These are phyloP conservation scores for Neospermospora avenae DNA, from an alignment of 2,329 filamentous ascomycete genomes.

Conservation along the genomic window DNA sequence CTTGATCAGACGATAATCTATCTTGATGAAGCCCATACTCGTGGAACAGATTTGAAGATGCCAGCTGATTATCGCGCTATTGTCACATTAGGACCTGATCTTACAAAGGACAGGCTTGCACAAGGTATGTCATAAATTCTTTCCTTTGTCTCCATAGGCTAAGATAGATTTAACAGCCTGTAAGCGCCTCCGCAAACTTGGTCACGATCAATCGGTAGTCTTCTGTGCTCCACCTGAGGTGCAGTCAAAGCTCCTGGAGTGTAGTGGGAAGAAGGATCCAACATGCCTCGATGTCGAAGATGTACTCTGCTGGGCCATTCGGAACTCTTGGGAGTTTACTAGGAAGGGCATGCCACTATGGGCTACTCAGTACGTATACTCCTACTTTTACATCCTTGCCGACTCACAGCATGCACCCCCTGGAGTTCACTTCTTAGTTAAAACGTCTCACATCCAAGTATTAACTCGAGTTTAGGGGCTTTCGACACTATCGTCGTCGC, in stretches of 20 bases:
- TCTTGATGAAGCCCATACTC: constrained; percentile 66
- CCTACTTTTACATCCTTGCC: background rate
- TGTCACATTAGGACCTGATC: constrained; percentile 59
- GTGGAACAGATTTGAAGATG: constrained; percentile 65
- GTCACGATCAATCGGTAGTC: constrained; percentile 60
- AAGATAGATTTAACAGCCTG: constrained; percentile 46
- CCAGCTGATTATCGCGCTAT: constrained; percentile 57
- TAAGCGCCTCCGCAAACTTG: constrained; percentile 70
- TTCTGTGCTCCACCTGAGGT: constrained; percentile 62
- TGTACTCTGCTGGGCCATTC: constrained; percentile 58
- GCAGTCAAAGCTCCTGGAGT: constrained; percentile 45
- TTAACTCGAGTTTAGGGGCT: constrained; percentile 37
- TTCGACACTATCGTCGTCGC: constrained; percentile 42
- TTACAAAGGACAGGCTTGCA: constrained; percentile 42
- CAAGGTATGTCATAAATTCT: constrained; percentile 6
- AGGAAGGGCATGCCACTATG: constrained; percentile 53
- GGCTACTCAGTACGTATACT: constrained; percentile 46
- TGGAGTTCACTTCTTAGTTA: too few species aligned
- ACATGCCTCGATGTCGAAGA: constrained; percentile 46
- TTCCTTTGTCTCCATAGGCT: constrained; percentile 3
- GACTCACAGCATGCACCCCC: too few species aligned
- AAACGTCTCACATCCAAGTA: background rate
- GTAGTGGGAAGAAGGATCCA: constrained; percentile 13
- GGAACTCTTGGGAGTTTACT: constrained; percentile 51
- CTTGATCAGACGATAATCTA: constrained; percentile 39